Evolutionary conservation across 345 rosid genomes (phyloP).

Genomic region (Eucalyptus cladocalyx): DNA sequence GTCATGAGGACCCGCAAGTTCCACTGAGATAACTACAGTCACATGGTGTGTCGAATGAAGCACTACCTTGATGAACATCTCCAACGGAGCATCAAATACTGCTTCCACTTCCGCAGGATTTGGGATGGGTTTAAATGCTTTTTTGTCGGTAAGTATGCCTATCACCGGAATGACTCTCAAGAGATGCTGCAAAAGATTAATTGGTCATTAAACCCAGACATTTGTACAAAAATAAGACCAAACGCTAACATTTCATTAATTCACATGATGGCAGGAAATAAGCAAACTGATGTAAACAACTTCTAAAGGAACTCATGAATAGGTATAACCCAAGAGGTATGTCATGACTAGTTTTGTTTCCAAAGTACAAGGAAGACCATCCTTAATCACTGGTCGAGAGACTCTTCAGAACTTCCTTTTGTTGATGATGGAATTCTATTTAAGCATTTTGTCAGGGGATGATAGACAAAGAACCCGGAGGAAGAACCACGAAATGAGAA

Average conservation of each 20-base stretch:
- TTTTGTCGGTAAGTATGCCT: conserved; percentile 50
- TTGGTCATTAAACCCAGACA: not conserved
- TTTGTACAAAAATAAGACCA: not conserved
- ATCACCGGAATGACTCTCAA: conserved; percentile 82
- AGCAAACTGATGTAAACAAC: not conserved
- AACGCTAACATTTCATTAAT: not conserved
- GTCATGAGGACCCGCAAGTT: not conserved
- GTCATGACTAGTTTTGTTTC: not conserved
- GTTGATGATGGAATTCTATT: not conserved
- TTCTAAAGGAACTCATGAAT: not conserved
- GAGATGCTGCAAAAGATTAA: conserved; percentile 50
- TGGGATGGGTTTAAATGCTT: conserved; percentile 48
- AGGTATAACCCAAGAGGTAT: not conserved
- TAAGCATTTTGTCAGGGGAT: not conserved
- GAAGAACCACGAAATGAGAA: not conserved
- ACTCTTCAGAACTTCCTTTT: not conserved
- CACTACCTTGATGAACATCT: conserved; percentile 77
- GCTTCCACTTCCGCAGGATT: conserved; percentile 84
- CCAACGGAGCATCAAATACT: conserved; percentile 87
- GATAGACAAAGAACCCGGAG: not conserved
- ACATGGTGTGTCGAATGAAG: not conserved
- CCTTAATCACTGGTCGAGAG: not conserved
- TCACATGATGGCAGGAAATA: not conserved
- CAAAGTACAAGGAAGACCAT: not conserved
- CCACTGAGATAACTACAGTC: not conserved